phyloP scores from a whole-genome alignment of 2,329 filamentous ascomycete species.

The Talaromyces sp. region DNA sequence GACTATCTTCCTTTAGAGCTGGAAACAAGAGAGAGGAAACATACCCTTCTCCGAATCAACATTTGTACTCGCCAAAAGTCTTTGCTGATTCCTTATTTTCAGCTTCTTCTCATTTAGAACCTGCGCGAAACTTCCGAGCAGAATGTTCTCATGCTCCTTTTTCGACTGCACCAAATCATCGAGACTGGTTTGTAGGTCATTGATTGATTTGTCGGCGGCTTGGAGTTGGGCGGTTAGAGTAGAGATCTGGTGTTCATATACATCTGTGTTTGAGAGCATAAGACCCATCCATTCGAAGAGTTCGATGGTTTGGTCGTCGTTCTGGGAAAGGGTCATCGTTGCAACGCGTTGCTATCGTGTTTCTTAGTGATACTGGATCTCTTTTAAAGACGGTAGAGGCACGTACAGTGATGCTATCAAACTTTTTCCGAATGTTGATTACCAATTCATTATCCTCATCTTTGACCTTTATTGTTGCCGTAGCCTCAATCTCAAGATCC shows the following conservation, averaged over 20 bases:
- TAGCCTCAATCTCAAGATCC: constrained; percentile 31
- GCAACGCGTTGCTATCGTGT: constrained; percentile 51
- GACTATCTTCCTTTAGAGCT: no score
- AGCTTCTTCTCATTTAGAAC: constrained; percentile 62
- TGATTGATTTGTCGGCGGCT: constrained; percentile 49
- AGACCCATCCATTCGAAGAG: constrained; percentile 55
- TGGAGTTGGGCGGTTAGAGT: constrained; percentile 40
- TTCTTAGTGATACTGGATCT: constrained; percentile 19
- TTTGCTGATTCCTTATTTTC: constrained; percentile 61
- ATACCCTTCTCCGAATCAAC: constrained; percentile 39
- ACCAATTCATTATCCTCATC: constrained; percentile 33
- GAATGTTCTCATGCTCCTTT: constrained; percentile 52
- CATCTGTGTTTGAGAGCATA: constrained; percentile 44
- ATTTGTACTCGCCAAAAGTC: constrained; percentile 51
- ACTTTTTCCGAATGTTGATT: constrained; percentile 41
- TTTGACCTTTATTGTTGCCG: constrained; percentile 27
- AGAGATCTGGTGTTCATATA: constrained; percentile 42
- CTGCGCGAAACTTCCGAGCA: constrained; percentile 56
- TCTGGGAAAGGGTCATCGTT: constrained; percentile 48
- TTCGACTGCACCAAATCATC: constrained; percentile 57
- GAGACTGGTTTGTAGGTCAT: constrained; percentile 52
- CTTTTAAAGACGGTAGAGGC: constrained; percentile 8
- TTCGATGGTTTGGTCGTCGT: constrained; percentile 54
- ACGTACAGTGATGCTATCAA: constrained; percentile 49
- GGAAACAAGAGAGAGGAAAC: background rate